Base-by-base conservation (phyloP, 148 eudicot genomes). In the Chenopodium album region DNA sequence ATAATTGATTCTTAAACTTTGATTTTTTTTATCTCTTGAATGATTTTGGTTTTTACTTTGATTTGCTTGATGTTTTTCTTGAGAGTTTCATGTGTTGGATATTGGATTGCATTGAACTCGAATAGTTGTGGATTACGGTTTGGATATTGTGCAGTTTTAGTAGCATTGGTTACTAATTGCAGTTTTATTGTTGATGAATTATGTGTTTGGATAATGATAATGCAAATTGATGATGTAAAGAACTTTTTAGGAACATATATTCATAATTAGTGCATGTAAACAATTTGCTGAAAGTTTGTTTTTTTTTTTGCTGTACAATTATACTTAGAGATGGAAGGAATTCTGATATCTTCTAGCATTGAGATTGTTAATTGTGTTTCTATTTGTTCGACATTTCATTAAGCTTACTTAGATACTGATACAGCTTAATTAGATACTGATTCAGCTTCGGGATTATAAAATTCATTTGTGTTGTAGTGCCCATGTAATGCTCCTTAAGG, bases 11-110 rank as follows among this genome's bases (percentile, higher is more conserved):
- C 31, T 11, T 26, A 23, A 59, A 69, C 4, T 17, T 56, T 48
- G 26, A 8, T 5, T 69, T 28, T 46, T 71, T 26, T 6, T 59
- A 44, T 41, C 31, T 71, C 26, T 6, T 48, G 37, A 29, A 37
- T 4, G 2, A 60, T 64, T 44, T 32, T 41, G 72, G 47, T 4
- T 78, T 50, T 9, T 23, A 7, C 29, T 77, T 19, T 31, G 56
- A 46, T 50, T 84, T 78, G 71, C 66, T 16, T 82, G 47, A 76
- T 69, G 59, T 34, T 37, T 7, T 71, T 71, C 46, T 7, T 22
- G 5, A 37, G 74, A 16, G 1, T 34, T 70, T 70, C 26, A 22
- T 60, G 12, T 34, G 54, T 46, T 37, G 34, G 77, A 28, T 37
- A 54, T 32, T 71, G 2, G 32, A 22, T 52, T 69, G 23, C 22